phyloP scores from a whole-genome alignment of 2,329 filamentous ascomycete species.

The Dendryphion nanum region DNA sequence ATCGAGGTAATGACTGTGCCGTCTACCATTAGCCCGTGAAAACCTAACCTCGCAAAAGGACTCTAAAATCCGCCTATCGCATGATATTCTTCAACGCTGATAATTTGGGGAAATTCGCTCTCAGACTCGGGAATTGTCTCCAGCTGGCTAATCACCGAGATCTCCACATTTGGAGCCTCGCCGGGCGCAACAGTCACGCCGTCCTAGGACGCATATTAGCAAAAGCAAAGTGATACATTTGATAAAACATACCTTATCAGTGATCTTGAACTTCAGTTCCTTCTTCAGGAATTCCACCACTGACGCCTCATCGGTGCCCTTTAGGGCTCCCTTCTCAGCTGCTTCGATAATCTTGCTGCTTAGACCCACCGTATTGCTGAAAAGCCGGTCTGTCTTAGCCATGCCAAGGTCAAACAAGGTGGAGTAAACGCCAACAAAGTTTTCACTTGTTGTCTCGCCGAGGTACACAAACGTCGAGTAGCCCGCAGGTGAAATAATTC shows the following conservation, averaged over 20 bases:
- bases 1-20: too few species aligned
- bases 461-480: not conserved
- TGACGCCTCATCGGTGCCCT: conserved; percentile 16
- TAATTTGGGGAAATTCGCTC: conserved; percentile 1
- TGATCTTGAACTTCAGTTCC: conserved; percentile 24
- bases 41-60: not conserved
- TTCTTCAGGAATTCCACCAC: conserved; percentile 20
- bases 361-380: conserved; percentile 43
- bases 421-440: not conserved
- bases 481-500: not conserved
- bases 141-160: conserved; percentile 1
- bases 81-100: not conserved
- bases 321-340: conserved; percentile 30
- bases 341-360: conserved; percentile 42
- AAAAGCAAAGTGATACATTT: not conserved
- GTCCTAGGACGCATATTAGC: not conserved
- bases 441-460: not conserved
- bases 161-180: not conserved
- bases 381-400: not conserved
- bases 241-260: conserved; percentile 14
- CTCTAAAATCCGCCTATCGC: not conserved
- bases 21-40: too few species aligned
- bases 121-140: not conserved
- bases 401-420: not conserved
- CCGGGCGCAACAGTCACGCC: not conserved